These are phyloP conservation scores for Mycena amicta DNA, from an alignment of 768 basidiomycete genomes.

Conservation along the genomic window DNA sequence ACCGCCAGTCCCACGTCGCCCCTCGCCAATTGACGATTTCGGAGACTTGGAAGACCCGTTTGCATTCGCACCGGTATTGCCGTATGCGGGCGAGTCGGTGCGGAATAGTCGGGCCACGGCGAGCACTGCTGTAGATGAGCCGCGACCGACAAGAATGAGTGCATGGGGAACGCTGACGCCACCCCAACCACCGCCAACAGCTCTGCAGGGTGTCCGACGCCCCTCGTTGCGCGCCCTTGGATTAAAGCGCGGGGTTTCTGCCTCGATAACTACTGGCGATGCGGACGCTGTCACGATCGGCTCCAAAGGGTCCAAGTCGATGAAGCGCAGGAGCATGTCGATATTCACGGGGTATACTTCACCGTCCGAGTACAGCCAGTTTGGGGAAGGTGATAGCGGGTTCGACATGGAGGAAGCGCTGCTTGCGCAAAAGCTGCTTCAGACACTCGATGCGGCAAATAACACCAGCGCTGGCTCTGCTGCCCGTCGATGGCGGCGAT, in stretches of 20 bases:
- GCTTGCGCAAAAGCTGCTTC: constrained; percentile 23
- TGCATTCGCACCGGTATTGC: constrained; percentile 9
- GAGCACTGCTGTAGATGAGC: neutral
- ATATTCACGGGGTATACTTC: constrained; percentile 23
- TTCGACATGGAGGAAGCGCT: constrained; percentile 26
- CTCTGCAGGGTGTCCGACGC: constrained; percentile 15
- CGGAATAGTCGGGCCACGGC: neutral
- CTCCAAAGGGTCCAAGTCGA: neutral
- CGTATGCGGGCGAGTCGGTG: too few relatives aligned
- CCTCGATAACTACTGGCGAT: neutral
- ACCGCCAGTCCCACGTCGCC: constrained; percentile 6
- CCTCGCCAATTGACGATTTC: constrained; percentile 22
- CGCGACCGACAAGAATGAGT: constrained; percentile 21
- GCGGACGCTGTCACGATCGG: neutral
- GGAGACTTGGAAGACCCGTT: constrained; percentile 26
- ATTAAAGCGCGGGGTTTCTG: neutral
- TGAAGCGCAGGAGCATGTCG: constrained; percentile 12
- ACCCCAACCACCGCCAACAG: neutral
- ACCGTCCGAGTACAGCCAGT: constrained; percentile 23
- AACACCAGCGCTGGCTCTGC: neutral
- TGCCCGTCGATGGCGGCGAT: too few relatives aligned
- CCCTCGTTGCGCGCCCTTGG: constrained; percentile 14
- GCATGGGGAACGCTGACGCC: constrained; percentile 20
- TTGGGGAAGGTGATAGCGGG: constrained; percentile 11
- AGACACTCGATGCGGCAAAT: constrained; percentile 18